Conservation (phyloP, 345 rosid species). For the Garcia nutans region DNA sequence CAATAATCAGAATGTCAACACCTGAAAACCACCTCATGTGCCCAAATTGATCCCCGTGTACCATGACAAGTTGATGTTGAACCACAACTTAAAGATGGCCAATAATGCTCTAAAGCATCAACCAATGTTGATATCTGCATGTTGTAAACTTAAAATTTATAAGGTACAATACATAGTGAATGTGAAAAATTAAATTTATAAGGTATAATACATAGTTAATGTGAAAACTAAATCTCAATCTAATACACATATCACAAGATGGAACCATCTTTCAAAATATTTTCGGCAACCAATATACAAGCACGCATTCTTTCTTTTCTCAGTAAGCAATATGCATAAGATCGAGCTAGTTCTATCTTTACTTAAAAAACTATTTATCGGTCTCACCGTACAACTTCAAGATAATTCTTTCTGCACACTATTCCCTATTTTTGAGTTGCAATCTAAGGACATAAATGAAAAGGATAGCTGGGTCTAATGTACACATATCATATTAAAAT, state of each 20-base stretch:
- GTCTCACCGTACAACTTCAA: not conserved
- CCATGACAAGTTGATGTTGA: constrained; percentile 60
- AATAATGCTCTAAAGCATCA: constrained; percentile 59
- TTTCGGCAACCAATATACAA: not conserved
- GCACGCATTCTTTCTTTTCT: not conserved
- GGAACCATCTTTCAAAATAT: not conserved
- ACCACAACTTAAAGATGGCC: constrained; percentile 77
- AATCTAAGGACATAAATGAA: not conserved
- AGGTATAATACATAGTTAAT: not conserved
- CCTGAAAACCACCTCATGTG: constrained; percentile 59
- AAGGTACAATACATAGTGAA: not conserved
- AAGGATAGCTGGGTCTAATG: not conserved
- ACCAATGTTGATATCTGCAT: constrained; percentile 61
- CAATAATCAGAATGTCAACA: constrained; percentile 1
- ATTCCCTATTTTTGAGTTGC: not conserved
- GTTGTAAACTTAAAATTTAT: not conserved
- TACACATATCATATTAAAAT: constrained; percentile 2
- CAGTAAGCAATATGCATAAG: not conserved
- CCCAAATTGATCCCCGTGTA: constrained; percentile 74
- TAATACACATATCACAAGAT: not conserved
- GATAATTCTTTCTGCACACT: not conserved
- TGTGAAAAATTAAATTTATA: not conserved
- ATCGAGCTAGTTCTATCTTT: not conserved
- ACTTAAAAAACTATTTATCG: not conserved
- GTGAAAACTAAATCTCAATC: not conserved